These are phyloP conservation scores for Stagonosporopsis tanaceti DNA, from an alignment of 2,329 filamentous ascomycete species.

Conservation along the genomic window DNA sequence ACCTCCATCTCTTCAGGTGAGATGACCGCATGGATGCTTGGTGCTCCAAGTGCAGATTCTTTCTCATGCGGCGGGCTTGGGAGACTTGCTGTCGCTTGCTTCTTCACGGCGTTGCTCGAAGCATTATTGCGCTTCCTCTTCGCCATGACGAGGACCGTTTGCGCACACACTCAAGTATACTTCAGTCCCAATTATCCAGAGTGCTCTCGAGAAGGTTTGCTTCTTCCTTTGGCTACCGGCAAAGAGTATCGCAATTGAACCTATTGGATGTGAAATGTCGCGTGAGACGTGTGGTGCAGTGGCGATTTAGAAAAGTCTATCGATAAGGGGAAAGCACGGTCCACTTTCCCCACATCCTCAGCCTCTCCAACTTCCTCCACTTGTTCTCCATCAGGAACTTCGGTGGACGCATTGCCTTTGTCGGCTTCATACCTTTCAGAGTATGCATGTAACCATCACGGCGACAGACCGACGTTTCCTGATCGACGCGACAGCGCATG, in stretches of 20 bases:
- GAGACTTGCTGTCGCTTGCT: slow-evolving; percentile 30
- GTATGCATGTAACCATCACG: neutral
- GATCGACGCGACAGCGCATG: no score
- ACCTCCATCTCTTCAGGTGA: slow-evolving; percentile 73
- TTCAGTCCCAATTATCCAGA: neutral
- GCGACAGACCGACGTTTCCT: neutral
- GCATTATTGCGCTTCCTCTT: slow-evolving; percentile 41
- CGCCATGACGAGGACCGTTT: slow-evolving; percentile 26
- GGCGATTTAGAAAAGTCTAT: slow-evolving; percentile 20
- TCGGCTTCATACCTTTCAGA: neutral
- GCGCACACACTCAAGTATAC: no score
- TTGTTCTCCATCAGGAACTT: neutral
- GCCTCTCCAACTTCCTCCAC: neutral
- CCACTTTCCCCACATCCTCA: neutral
- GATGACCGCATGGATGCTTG: slow-evolving; percentile 62
- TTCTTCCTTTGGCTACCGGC: neutral
- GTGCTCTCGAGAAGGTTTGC: neutral
- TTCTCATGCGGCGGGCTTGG: slow-evolving; percentile 40
- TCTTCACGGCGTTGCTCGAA: slow-evolving; percentile 32
- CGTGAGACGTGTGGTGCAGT: slow-evolving; percentile 14
- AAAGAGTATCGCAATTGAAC: neutral
- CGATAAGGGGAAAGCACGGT: slow-evolving; percentile 9
- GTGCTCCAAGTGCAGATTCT: slow-evolving; percentile 51
- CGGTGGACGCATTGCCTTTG: neutral
- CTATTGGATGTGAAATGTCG: neutral